Evolutionary conservation across 495 filamentous ascomycete species (phyloP), one percentile per base, ranked within the genome.

Genomic region (Tuber brumale): DNA sequence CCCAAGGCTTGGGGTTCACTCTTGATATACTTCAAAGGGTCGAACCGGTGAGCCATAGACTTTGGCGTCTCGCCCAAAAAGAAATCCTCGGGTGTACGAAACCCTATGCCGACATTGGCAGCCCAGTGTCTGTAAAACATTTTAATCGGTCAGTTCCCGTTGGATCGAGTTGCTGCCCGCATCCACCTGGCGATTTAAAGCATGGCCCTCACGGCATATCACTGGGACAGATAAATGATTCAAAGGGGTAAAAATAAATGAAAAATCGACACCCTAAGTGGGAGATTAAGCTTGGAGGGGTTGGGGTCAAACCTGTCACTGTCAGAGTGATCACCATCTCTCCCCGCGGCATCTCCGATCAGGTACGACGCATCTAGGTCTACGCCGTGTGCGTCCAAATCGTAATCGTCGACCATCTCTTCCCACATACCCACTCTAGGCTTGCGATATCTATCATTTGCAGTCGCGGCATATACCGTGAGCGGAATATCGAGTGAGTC

Each of bases 391-490:
- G 88, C 87, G 75, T 89, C 84, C 3, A 97, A 86, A 72, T 90
- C 89, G 80, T 90, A 91, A 74, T 97, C 92, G 21, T 90, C 88
- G 14, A 92, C 85, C 74, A 97, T 85, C 82, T 97, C 92, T 2
- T 85, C 85, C 95, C 96, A 99, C 92, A 98, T 97, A 19, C 94
- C 94, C 1, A 85, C 85, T 70, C 95, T 86, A 18, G 95, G 95
- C 82, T 99, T 99, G 41, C 95, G 90, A 82, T 89, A 97, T 37
- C 85, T 86, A 78, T 97, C 93, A 73, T 90, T 89, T 35, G 85
- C 89, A 0, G 94, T 96, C 9, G 95, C 94, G 1, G 94, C 95
- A 83, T 97, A 96, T 14, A 98, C 83, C 57, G 87, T 90, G 37
- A 94, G 85, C 0, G 96, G 93, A 7, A 98, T 83, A 80, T 92